Base-by-base conservation (phyloP, 1,139 yeast genomes). In the Yamadazyma sp. region DNA sequence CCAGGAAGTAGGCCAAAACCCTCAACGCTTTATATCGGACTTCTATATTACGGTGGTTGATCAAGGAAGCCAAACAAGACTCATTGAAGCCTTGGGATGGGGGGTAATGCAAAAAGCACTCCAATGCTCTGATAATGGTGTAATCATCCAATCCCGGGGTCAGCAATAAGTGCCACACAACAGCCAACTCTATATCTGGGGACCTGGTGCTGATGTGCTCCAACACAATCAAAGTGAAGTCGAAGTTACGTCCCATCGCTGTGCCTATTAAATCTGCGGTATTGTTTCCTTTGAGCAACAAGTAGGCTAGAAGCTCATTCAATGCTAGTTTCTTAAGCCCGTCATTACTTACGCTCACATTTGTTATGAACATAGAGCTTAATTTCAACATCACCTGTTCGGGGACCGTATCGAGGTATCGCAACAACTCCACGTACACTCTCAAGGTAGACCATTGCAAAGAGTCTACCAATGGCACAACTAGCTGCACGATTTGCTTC, bases 281-380 rank as follows among this genome's bases (percentile, higher is more conserved):
- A 8, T 27, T 30, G 7, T 18, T 29, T 2, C 29, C 31, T 14
- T 18, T 16, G 20, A 40, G 42, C 8, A 43, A 17, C 9, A 43
- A 26, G 18, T 29, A 42, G 4, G 8, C 12, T 10, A 49, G 32
- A 10, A 48, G 11, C 11, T 31, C 24, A n/a, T 29, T 36, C 43
- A 48, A 32, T 2, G 51, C 46, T 2, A 49, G 28, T 31, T 37
- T 31, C 17, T 42, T 46, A 7, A 47, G 11, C 4, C 54, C 54
- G 11, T 44, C 37, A 25, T 16, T 16, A 5, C 34, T 34, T 8
- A 23, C 12, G 5, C 25, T 6, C 4, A 37, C 1, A 20, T 45
- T 41, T 4, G 33, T 17, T 2, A 45, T 27, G 18, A 47, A 42
- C 1, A 48, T 28, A 5, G 12, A 7, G 11, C 33, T 16, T 6